These are phyloP conservation scores for Butyriboletus loyo DNA, from an alignment of 768 basidiomycete species.

Conservation along the genomic window DNA sequence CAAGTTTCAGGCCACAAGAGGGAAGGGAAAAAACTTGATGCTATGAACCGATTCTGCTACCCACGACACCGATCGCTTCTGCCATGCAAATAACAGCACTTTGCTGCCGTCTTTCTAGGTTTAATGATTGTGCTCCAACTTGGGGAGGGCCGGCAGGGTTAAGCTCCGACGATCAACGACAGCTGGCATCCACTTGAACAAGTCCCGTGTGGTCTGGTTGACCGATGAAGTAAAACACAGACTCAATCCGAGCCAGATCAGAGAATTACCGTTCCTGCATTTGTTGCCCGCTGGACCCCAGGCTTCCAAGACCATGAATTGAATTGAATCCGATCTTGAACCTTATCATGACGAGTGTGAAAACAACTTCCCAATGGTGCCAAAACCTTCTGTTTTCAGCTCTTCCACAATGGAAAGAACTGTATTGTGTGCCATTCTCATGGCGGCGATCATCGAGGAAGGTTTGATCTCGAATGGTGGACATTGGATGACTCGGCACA, in stretches of 20 bases:
- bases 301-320: conserved; percentile 1
- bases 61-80: conserved; percentile 1
- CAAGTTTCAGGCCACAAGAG: neutral
- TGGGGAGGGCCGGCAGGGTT: conserved; percentile 3
- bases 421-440: neutral
- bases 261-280: neutral
- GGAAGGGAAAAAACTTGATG: neutral
- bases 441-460: conserved; percentile 14
- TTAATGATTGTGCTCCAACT: conserved; percentile 3
- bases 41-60: neutral
- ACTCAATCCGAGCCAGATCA: conserved; percentile 1
- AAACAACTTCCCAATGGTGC: neutral
- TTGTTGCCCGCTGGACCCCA: neutral
- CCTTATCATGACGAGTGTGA: neutral
- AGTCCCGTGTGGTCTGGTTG: conserved; percentile 3
- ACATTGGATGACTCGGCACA: too few species aligned
- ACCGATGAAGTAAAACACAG: conserved; percentile 12
- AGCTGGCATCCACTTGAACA: conserved; percentile 6
- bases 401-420: neutral
- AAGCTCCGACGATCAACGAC: conserved; percentile 1
- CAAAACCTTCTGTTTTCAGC: neutral
- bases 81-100: neutral
- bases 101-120: neutral
- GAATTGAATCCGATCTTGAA: conserved; percentile 1
- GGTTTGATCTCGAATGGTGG: too few species aligned